These are phyloP conservation scores for Cryptococcus sp. DNA, from an alignment of 1,284 basidiomycete species.

Conservation along the genomic window DNA sequence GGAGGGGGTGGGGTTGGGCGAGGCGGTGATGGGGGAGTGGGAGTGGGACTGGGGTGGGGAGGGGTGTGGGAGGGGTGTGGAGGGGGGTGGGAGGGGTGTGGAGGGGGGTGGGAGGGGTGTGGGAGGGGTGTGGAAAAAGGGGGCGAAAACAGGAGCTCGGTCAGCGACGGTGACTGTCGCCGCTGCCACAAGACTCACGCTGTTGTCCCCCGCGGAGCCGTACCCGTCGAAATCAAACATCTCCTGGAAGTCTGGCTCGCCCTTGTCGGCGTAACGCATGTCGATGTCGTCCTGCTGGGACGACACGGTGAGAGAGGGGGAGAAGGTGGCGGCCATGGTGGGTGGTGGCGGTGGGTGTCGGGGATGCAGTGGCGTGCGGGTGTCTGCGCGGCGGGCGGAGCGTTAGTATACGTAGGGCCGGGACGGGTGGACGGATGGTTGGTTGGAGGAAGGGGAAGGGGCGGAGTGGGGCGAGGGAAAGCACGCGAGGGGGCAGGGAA, in stretches of 20 bases:
- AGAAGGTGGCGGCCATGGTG: no score
- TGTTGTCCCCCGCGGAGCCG: constrained; percentile 21
- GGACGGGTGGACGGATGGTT: no score
- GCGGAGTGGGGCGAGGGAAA: no score
- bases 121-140: constrained; percentile 1
- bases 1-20: constrained; percentile 44
- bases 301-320: no score
- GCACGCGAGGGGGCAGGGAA: no score
- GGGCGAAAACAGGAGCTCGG: not conserved
- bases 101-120: not conserved
- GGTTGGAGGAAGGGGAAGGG: no score
- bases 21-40: constrained; percentile 41
- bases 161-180: not conserved
- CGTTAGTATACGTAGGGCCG: no score
- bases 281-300: constrained; percentile 10
- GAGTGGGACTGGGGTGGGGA: constrained; percentile 19
- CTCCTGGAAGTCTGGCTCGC: constrained; percentile 36
- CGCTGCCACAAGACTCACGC: constrained; percentile 25
- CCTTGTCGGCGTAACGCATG: constrained; percentile 22
- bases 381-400: no score
- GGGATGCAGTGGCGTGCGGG: no score
- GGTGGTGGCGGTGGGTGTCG: no score
- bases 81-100: constrained; percentile 3
- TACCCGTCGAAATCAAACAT: constrained; percentile 45
- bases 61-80: not conserved